Base-by-base conservation (phyloP, 1,284 basidiomycete genomes). In the Takashimella tepidaria region DNA sequence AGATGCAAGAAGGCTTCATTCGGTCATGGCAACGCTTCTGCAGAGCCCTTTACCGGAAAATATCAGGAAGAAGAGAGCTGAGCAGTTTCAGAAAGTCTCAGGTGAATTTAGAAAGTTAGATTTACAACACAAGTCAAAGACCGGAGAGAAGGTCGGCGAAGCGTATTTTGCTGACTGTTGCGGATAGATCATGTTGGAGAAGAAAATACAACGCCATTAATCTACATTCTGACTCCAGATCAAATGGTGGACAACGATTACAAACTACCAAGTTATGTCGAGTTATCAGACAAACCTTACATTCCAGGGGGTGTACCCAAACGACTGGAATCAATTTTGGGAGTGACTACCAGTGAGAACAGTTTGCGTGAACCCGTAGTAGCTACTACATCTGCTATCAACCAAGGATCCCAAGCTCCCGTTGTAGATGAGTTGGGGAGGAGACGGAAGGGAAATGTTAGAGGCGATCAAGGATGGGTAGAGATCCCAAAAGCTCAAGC, bases 181-280 rank as follows among this genome's bases (percentile, higher is more conserved):
- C n/a, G 52, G 55, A 16, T 37, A 37, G 31, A 40, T 13, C 19
- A 37, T 48, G 19, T 41, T 40, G 47, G 53, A 49, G 49, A 56
- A 26, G 64, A 62, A 31, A 51, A 57, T 41, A 55, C 60, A 20
- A 60, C 66, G 4, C 86, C 89, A 1, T 69, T 82, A 48, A 79
- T 83, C 46, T 92, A 89, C 73, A 68, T 91, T 43, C 79, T 95
- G 21, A 83, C 84, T 0, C 76, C 85, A 8, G 84, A 89, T 54
- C 86, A 92, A 68, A 92, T 96, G 89, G 79, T 87, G 47, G 88
- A 92, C 67, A 90, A 95, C 66, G 88, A 90, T 50, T 96, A 93
- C 66, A 86, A 86, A 0, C 76, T 92, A 51, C 88, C 91, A 16
- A 84, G 84, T 2, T 90, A 92, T 66, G 78, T 89, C 74, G 80